A percentile compares a stretch with the other conserved stretches of the same genome.
Evolutionary conservation across 176 grass and related monocot genomes (phyloP).

Genomic region (Musa troglodytarum): DNA sequence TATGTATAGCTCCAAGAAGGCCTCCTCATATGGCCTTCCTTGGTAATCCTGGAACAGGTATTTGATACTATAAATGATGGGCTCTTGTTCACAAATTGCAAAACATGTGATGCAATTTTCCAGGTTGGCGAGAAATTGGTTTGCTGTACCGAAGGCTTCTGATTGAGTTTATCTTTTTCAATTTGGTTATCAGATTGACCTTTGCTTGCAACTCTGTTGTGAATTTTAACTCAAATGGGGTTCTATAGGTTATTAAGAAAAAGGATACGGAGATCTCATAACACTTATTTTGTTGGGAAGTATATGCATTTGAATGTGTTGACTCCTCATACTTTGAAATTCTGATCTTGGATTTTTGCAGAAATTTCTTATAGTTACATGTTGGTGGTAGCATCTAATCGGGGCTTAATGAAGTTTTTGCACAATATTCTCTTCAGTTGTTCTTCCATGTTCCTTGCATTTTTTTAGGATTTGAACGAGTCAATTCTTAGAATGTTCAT

Average conservation of each 20-base stretch:
- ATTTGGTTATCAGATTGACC: background rate
- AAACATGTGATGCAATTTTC: background rate
- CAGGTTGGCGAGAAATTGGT: background rate
- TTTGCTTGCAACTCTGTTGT: no score
- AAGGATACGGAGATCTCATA: no score
- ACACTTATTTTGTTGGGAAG: no score
- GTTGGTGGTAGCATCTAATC: background rate
- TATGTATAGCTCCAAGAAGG: conserved; percentile 71
- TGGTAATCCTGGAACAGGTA: conserved; percentile 97
- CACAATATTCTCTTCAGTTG: background rate
- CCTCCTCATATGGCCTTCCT: conserved; percentile 95
- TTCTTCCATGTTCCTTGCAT: background rate
- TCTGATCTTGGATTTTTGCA: conserved; percentile 1
- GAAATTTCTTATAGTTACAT: background rate
- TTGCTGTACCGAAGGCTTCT: background rate
- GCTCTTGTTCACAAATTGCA: background rate
- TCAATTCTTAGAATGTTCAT: background rate
- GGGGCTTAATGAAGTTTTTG: background rate
- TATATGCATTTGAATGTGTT: background rate
- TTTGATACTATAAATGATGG: background rate
- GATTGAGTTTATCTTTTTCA: conserved; percentile 4
- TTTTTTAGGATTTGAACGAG: background rate
- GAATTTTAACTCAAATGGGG: no score
- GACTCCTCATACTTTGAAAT: background rate
- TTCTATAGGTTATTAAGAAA: no score